Base-by-base conservation (phyloP, 257 asterid genomes). In the Thymus mandschuricus region DNA sequence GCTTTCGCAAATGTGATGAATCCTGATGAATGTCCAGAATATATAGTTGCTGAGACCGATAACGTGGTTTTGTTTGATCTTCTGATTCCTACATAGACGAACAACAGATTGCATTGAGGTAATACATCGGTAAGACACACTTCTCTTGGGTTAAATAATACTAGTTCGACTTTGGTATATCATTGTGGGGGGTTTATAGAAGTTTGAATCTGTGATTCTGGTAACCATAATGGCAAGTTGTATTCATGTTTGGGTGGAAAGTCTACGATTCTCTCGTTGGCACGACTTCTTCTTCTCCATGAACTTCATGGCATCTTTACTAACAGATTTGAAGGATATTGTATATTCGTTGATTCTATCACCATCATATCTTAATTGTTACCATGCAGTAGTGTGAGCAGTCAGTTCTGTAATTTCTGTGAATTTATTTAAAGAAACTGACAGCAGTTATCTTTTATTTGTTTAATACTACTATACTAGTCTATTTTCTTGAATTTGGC, bases 181-280 rank as follows among this genome's bases (percentile, higher is more conserved):
- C 82, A 78, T 79, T 79, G 82, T 74, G 82, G 79, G 82, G 79
- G 79, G 82, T 68, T 73, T 55, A 78, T 78, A 78, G 57, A 68
- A 73, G 67, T 69, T 57, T 40, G 63, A 65, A 79, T 48, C 49
- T 64, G 76, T 59, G 66, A 74, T 74, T 74, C 76, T 73, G 61
- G 78, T 54, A 34, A 78, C 59, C 71, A 0, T 73, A 50, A 29
- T 54, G 72, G 43, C 54, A 38, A 31, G 41, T 68, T 61, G 75
- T 68, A 7, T 78, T 48, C 29, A 50, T 41, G 60, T 77, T 72
- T 67, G 58, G 71, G 57, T 52, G 65, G 52, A 49, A 27, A 2
- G 68, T 48, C 28, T 27, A 21, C 72, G 50, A 30, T 46, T 66
- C 55, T 54, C 11, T 54, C 11, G 33, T 67, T 29, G 61, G 54